A percentile compares a stretch with the other conserved stretches of the same genome.
These are phyloP conservation scores for Baudoinia panamericana DNA, from an alignment of 495 filamentous ascomycete genomes.

Conservation along the genomic window DNA sequence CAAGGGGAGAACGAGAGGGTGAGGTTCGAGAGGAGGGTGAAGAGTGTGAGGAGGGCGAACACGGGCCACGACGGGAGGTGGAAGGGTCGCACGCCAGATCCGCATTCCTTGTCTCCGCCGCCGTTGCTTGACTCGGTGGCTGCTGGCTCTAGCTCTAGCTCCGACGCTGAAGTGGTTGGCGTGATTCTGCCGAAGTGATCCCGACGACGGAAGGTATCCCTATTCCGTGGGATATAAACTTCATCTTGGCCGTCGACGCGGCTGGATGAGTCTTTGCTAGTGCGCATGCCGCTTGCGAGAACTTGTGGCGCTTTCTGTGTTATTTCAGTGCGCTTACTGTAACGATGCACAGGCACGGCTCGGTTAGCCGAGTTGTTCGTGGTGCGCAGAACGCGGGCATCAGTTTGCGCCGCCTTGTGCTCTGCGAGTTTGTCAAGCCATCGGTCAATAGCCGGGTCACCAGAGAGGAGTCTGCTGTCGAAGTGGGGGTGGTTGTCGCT, in stretches of 20 bases:
- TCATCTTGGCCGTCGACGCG: not conserved
- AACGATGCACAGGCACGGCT: not conserved
- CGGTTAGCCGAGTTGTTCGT: not conserved
- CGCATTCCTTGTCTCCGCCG: no score
- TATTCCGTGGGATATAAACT: slow-evolving; percentile 1
- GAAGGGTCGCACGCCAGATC: no score
- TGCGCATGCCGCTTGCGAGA: not conserved
- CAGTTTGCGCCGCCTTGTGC: no score
- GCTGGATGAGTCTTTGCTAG: not conserved
- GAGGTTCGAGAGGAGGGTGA: no score
- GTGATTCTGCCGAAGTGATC: slow-evolving; percentile 18
- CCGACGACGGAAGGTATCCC: slow-evolving; percentile 10
- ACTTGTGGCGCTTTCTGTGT: not conserved
- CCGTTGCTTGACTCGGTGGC: no score
- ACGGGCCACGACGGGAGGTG: no score
- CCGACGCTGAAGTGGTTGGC: no score
- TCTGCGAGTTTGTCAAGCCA: not conserved
- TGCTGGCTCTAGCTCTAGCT: no score
- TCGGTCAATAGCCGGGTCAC: not conserved
- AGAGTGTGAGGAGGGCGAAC: no score
- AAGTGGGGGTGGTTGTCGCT: not conserved
- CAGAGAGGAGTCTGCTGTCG: not conserved
- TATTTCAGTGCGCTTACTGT: not conserved
- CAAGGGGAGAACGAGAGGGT: no score
- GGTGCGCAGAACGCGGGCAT: not conserved